These are phyloP conservation scores for Chytriomyces sp. DNA, from an alignment of 192 early-diverging fungal genomes.

Conservation along the genomic window DNA sequence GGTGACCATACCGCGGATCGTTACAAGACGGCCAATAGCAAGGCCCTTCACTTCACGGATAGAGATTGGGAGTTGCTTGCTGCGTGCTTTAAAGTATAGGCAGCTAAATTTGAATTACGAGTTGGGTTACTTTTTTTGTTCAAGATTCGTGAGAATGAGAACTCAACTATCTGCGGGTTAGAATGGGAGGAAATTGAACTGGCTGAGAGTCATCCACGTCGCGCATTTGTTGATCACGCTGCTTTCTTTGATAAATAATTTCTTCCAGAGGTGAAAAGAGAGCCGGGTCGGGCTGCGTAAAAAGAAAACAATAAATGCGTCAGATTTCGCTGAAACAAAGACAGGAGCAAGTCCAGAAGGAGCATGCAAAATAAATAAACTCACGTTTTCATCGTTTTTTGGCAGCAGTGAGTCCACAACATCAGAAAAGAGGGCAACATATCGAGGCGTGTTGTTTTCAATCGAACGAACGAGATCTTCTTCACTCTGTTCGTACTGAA, in stretches of 20 bases:
- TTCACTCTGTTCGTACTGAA: constrained; percentile 43
- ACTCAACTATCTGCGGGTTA: constrained; percentile 87
- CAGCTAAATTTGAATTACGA: constrained; percentile 56
- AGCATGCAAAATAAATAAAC: constrained; percentile 14
- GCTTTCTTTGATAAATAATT: constrained; percentile 81
- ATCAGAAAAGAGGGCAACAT: constrained; percentile 76
- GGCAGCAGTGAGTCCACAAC: constrained; percentile 75
- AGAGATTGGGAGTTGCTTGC: constrained; percentile 66
- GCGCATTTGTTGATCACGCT: constrained; percentile 47
- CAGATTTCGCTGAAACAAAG: background rate
- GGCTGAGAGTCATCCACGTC: constrained; percentile 39
- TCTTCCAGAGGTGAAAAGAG: constrained; percentile 87
- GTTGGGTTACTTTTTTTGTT: background rate
- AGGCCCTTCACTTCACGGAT: constrained; percentile 86
- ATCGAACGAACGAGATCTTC: constrained; percentile 65
- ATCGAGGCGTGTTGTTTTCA: constrained; percentile 83
- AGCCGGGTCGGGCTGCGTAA: constrained; percentile 43
- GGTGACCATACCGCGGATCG: constrained; percentile 90
- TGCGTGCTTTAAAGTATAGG: constrained; percentile 79
- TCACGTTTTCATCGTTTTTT: constrained; percentile 37
- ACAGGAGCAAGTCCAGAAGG: background rate
- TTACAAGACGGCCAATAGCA: constrained; percentile 83
- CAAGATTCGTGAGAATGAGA: background rate
- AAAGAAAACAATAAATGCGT: background rate
- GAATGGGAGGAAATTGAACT: constrained; percentile 71